Evolutionary conservation across 257 asterid genomes (phyloP).

Genomic region (Anisodus tanguticus): DNA sequence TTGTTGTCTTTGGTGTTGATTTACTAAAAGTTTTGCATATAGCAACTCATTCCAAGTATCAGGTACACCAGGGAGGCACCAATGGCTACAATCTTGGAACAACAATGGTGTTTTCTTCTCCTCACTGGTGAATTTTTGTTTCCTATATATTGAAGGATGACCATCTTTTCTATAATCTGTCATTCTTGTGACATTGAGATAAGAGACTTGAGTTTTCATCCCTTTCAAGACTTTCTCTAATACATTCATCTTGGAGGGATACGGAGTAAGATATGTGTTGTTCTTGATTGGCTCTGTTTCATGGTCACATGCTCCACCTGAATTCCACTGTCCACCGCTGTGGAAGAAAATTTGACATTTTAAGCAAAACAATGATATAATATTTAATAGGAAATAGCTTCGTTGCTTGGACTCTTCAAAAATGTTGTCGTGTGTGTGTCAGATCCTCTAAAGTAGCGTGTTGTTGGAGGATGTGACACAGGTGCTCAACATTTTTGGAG

Average conservation of each 20-base stretch:
- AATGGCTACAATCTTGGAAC: conserved; percentile 81
- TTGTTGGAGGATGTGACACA: not conserved
- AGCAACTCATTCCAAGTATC: conserved; percentile 76
- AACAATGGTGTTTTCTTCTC: conserved; percentile 43
- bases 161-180: conserved; percentile 68
- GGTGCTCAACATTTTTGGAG: not conserved
- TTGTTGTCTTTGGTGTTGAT: conserved; percentile 44
- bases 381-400: not conserved
- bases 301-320: conserved; percentile 71
- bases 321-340: conserved; percentile 83
- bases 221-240: conserved; percentile 53
- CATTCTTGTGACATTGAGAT: conserved; percentile 66
- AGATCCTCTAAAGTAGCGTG: not conserved
- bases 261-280: conserved; percentile 46
- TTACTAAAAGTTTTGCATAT: conserved; percentile 58
- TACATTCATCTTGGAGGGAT: conserved; percentile 59
- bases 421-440: not conserved
- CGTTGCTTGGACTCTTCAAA: not conserved
- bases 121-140: conserved; percentile 48
- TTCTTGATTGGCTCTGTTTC: conserved; percentile 61
- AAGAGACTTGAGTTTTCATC: conserved; percentile 50
- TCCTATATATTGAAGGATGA: conserved; percentile 70
- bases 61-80: conserved; percentile 91
- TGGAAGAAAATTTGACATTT: not conserved
- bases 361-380: not conserved